Percentiles rank a stretch among this genome's conserved stretches.
These are phyloP conservation scores for Polytrichum commune DNA, from an alignment of 225 moss, liverwort and hornwort genomes.

Conservation along the genomic window DNA sequence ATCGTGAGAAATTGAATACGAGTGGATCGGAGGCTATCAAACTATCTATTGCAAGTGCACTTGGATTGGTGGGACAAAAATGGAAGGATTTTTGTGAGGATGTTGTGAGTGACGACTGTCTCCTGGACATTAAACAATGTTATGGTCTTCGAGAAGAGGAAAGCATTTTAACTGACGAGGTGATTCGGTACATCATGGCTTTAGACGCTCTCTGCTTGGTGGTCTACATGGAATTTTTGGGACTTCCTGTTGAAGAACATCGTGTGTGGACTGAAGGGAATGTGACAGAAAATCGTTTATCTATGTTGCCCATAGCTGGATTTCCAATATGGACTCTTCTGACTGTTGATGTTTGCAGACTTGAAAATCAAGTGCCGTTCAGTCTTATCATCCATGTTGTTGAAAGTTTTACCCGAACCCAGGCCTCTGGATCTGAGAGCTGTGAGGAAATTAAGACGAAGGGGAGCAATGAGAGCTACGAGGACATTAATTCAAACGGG, in stretches of 20 bases:
- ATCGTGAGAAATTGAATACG: conserved; percentile 2
- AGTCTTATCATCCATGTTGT: neutral
- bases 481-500: too few species aligned
- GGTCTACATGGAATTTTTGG: neutral
- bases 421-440: too few species aligned
- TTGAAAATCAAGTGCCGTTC: conserved; percentile 4
- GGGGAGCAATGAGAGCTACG: too few species aligned
- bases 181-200: neutral
- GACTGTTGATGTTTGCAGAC: neutral
- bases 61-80: conserved; percentile 1
- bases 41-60: neutral
- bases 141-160: conserved; percentile 9
- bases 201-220: conserved; percentile 9
- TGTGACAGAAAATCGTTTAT: rapidly evolving
- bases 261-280: too few species aligned
- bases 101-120: neutral
- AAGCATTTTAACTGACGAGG: too few species aligned
- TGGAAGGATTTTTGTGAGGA: conserved; percentile 1
- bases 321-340: too few species aligned
- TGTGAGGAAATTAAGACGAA: too few species aligned
- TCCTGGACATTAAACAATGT: neutral
- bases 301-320: too few species aligned
- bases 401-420: neutral
- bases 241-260: too few species aligned
- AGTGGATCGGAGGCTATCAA: neutral